Percentiles rank a stretch among this genome's conserved stretches.
These are phyloP conservation scores for Suillus luteus DNA, from an alignment of 768 basidiomycete species.

Conservation along the genomic window DNA sequence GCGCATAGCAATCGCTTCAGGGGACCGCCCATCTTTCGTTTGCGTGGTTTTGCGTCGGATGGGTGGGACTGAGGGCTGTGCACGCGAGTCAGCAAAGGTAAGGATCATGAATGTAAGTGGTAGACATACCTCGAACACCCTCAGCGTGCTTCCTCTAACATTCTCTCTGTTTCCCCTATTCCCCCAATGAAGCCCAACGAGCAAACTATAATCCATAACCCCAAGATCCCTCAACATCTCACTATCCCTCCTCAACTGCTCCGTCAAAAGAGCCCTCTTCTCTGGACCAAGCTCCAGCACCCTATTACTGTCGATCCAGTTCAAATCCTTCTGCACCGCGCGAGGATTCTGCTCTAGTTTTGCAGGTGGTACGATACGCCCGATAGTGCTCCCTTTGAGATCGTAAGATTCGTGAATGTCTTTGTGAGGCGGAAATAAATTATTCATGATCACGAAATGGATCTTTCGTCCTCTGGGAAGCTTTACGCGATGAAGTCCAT, in stretches of 20 bases:
- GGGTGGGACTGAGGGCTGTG: constrained; percentile 69
- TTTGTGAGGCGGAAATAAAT: constrained; percentile 95
- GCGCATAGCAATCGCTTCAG: constrained; percentile 83
- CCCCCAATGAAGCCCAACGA: constrained; percentile 94
- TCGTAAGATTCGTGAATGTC: constrained; percentile 99
- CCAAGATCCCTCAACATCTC: constrained; percentile 79
- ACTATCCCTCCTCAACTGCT: constrained; percentile 86
- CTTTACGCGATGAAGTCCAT: constrained; percentile 97
- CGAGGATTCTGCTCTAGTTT: constrained; percentile 75
- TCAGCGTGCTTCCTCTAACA: constrained; percentile 84
- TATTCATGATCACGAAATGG: constrained; percentile 99
- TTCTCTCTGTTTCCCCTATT: constrained; percentile 90
- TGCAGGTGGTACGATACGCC: constrained; percentile 84
- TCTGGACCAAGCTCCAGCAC: constrained; percentile 92
- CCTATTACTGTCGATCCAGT: constrained; percentile 86
- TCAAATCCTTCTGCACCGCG: constrained; percentile 93
- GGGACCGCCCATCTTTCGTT: constrained; percentile 54
- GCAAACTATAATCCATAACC: constrained; percentile 96
- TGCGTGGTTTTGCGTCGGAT: constrained; percentile 63
- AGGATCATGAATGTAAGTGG: neutral
- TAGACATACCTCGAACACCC: constrained; percentile 82
- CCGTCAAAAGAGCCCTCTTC: constrained; percentile 86
- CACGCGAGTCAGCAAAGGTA: neutral
- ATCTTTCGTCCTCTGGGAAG: constrained; percentile 92
- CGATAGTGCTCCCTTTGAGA: constrained; percentile 92